phyloP scores from a whole-genome alignment of 768 basidiomycete genomes.

The Lyophyllum shimeji region DNA sequence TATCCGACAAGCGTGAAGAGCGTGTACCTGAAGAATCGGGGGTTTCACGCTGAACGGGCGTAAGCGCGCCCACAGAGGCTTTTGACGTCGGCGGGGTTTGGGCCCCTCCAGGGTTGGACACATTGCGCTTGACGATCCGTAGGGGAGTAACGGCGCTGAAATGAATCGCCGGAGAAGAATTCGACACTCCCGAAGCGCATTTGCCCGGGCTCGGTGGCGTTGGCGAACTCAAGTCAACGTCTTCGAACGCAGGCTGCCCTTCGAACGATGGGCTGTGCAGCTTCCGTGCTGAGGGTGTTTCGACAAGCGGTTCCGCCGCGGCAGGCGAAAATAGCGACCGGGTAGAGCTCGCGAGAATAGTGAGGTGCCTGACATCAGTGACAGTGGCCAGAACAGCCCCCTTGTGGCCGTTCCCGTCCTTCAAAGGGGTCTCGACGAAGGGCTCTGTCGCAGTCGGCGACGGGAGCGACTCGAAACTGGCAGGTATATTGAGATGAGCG shows the following conservation, averaged over 20 bases:
- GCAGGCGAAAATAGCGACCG: background rate
- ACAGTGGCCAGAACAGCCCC: conserved; percentile 8
- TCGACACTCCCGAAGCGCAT: conserved; percentile 2
- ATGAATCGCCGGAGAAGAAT: conserved; percentile 1
- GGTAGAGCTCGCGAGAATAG: background rate
- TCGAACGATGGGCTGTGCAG: conserved; percentile 11
- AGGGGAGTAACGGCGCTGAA: conserved; percentile 12
- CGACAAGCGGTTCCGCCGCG: conserved; percentile 4
- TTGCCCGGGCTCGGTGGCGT: conserved; percentile 1
- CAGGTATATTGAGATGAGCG: background rate
- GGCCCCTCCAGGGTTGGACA: background rate
- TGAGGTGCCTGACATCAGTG: conserved; percentile 5
- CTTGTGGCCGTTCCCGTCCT: conserved; percentile 12
- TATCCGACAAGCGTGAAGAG: conserved; percentile 7
- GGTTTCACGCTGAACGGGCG: conserved; percentile 10
- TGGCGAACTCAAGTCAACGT: conserved; percentile 11
- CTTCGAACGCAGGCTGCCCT: conserved; percentile 4
- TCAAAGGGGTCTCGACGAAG: background rate
- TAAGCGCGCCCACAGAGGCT: conserved; percentile 10
- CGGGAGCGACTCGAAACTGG: background rate
- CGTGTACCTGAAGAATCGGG: background rate
- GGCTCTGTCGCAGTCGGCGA: background rate
- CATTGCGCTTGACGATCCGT: conserved; percentile 18
- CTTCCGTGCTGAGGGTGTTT: conserved; percentile 4
- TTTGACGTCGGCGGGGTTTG: conserved; percentile 7